Percentiles rank a stretch among this genome's conserved stretches.
These are phyloP conservation scores for Microdochium trichocladiopsis DNA, from an alignment of 2,329 filamentous ascomycete species.

Conservation along the genomic window DNA sequence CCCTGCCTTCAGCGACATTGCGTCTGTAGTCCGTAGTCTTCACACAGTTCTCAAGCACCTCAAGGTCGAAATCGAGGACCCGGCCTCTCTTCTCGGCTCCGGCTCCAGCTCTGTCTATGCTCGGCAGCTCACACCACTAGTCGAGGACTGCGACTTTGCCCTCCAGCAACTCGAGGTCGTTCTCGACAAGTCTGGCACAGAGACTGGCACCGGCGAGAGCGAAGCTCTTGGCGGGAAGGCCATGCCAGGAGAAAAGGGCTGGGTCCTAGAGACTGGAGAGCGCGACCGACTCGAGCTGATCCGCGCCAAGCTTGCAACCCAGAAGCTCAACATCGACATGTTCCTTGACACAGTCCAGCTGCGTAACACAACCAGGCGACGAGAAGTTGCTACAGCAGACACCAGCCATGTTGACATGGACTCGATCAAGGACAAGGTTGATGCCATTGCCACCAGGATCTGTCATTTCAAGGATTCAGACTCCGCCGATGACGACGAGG, in stretches of 20 bases:
- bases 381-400: conserved; percentile 22
- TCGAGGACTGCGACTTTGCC: conserved; percentile 47
- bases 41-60: conserved; percentile 51
- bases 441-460: conserved; percentile 45
- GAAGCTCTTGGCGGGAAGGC: conserved; percentile 8
- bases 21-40: conserved; percentile 42
- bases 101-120: conserved; percentile 32
- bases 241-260: conserved; percentile 23
- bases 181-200: conserved; percentile 35
- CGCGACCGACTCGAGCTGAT: conserved; percentile 33
- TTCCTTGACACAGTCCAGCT: conserved; percentile 53
- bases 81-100: conserved; percentile 45
- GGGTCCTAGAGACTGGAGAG: conserved; percentile 25
- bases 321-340: conserved; percentile 45
- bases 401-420: conserved; percentile 37
- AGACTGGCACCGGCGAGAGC: conserved; percentile 12
- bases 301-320: conserved; percentile 38
- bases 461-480: conserved; percentile 33
- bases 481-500: conserved; percentile 37
- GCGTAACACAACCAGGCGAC: conserved; percentile 32
- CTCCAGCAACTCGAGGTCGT: conserved; percentile 47
- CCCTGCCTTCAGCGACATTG: conserved; percentile 40
- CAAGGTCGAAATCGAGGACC: conserved; percentile 48
- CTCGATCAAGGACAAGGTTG: conserved; percentile 52
- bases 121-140: conserved; percentile 41